Conservation (phyloP, 768 basidiomycete genomes). For the Udeniomyces megalosporus region DNA sequence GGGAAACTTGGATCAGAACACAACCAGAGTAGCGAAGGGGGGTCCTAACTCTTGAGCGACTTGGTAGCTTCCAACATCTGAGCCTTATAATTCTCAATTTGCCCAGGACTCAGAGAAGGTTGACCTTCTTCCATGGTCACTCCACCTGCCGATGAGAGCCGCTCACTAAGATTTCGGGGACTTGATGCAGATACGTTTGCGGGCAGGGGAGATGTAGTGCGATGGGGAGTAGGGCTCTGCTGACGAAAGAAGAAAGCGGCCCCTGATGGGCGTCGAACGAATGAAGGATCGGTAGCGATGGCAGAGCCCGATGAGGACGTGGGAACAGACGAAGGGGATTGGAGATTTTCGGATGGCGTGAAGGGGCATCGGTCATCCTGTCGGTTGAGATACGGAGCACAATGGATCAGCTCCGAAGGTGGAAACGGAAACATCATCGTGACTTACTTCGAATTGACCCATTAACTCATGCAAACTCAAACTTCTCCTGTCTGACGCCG, state of each 20-base stretch:
- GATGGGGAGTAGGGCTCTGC: not conserved
- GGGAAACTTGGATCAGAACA: not conserved
- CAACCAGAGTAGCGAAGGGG: not conserved
- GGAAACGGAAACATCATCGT: no score
- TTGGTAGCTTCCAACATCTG: conserved; percentile 3
- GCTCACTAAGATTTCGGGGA: not conserved
- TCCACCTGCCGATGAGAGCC: not conserved
- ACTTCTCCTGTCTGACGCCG: no score
- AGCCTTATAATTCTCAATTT: not conserved
- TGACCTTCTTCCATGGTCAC: no score
- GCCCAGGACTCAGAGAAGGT: no score
- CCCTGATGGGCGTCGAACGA: not conserved
- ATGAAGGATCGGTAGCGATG: not conserved
- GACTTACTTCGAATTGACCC: no score
- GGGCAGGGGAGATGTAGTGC: not conserved
- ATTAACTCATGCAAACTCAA: no score
- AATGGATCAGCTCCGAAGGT: no score
- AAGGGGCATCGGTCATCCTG: not conserved
- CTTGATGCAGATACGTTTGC: not conserved
- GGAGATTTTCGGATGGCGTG: not conserved
- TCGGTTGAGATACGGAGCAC: no score
- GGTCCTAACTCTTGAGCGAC: not conserved
- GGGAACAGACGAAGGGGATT: no score
- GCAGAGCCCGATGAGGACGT: not conserved
- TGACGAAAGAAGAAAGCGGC: not conserved